These are phyloP conservation scores for Dothiorella sarmentorum DNA, from an alignment of 2,329 filamentous ascomycete species.

Conservation along the genomic window DNA sequence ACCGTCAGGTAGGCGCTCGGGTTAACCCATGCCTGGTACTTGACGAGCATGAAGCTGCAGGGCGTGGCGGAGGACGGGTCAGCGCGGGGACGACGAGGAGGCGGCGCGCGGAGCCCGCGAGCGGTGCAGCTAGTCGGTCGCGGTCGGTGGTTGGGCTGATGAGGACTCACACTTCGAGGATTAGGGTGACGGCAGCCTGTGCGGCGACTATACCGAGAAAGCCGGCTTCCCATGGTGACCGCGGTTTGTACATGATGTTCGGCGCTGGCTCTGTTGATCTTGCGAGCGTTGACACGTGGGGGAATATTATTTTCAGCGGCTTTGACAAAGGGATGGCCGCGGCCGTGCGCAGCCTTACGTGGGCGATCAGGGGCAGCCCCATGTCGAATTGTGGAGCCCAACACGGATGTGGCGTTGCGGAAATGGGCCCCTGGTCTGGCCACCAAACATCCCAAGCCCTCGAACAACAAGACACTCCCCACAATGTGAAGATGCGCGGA, in stretches of 20 bases:
- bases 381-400: neutral
- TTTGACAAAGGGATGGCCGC: neutral
- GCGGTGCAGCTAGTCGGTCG: no score
- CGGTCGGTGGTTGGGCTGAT: neutral
- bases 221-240: neutral
- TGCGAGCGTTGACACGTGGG: no score
- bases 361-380: neutral
- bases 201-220: neutral
- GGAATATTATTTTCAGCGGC: neutral
- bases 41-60: neutral
- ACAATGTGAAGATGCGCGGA: neutral
- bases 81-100: neutral
- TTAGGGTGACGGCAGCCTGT: neutral
- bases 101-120: no score
- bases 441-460: no score
- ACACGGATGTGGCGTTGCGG: neutral
- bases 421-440: no score
- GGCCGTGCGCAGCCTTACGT: neutral
- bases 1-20: neutral
- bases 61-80: no score
- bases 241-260: conserved; percentile 4
- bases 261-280: neutral
- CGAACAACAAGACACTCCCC: neutral
- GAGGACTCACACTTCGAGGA: neutral
- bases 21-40: neutral